Conservation (phyloP, 345 rosid genomes). For the Salix udensis region DNA sequence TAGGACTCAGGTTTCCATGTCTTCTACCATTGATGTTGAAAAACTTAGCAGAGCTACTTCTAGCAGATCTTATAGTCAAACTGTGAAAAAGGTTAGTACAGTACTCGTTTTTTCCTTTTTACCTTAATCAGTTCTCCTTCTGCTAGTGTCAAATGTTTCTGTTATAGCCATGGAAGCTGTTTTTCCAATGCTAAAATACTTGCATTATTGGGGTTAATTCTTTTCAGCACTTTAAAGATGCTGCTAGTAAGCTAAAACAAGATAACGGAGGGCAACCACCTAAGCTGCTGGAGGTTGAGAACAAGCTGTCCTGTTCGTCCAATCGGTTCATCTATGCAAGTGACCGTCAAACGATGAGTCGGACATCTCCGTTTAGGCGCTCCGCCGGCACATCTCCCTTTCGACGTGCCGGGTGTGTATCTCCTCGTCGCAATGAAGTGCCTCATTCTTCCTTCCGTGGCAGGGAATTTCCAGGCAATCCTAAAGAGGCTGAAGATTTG, state of each 20-base stretch:
- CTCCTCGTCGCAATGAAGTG: conserved; percentile 52
- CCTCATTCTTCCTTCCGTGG: conserved; percentile 53
- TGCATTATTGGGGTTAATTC: neutral
- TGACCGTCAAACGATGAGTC: conserved; percentile 30
- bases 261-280: conserved; percentile 41
- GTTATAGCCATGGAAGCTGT: conserved; percentile 9
- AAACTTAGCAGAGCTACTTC: conserved; percentile 43
- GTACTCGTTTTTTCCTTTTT: neutral
- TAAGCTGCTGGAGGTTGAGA: conserved; percentile 26
- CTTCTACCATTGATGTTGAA: conserved; percentile 32
- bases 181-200: conserved; percentile 5
- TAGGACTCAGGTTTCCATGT: conserved; percentile 32
- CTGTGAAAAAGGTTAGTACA: conserved; percentile 43
- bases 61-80: conserved; percentile 41
- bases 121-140: neutral
- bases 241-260: conserved; percentile 35
- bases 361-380: conserved; percentile 52
- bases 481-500: conserved; percentile 52
- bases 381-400: conserved; percentile 42
- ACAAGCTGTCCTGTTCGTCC: conserved; percentile 40
- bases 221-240: conserved; percentile 44
- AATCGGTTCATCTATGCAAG: conserved; percentile 36
- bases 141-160: neutral
- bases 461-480: conserved; percentile 42
- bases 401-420: conserved; percentile 43